Percentiles rank a stretch among this genome's conserved stretches.
Conservation (phyloP, 352 stramenopile species). For the Aphanomyces astaci region DNA sequence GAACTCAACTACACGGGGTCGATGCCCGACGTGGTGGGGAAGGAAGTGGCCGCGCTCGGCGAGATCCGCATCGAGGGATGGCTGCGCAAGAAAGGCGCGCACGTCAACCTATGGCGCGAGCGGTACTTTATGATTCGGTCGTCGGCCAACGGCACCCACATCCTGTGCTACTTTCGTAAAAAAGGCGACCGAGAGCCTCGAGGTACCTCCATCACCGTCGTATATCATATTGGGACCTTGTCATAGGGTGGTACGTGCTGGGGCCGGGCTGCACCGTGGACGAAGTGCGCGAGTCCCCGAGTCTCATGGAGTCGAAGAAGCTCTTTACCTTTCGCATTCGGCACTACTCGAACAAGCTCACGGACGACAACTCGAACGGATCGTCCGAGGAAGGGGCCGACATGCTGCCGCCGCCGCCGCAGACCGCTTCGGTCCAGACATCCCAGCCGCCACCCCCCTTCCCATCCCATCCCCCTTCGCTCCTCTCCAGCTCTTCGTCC, state of each 20-base stretch:
- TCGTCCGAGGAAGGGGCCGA: background rate
- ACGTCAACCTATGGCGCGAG: slow-evolving; percentile 80
- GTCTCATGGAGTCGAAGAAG: slow-evolving; percentile 82
- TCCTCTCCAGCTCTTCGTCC: background rate
- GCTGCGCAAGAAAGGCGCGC: slow-evolving; percentile 78
- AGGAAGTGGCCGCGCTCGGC: slow-evolving; percentile 26
- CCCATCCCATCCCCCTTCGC: background rate
- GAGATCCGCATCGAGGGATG: slow-evolving; percentile 83
- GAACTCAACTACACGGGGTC: slow-evolving; percentile 29
- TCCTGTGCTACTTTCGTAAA: slow-evolving; percentile 75
- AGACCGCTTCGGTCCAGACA: background rate
- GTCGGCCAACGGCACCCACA: slow-evolving; percentile 65
- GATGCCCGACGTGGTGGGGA: slow-evolving; percentile 7
- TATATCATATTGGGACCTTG: background rate
- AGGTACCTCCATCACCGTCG: slow-evolving; percentile 10
- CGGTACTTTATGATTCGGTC: slow-evolving; percentile 86
- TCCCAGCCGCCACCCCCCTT: background rate
- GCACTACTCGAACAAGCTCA: slow-evolving; percentile 44
- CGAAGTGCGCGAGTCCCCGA: slow-evolving; percentile 74
- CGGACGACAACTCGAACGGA: slow-evolving; percentile 47
- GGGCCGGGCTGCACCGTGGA: slow-evolving; percentile 73
- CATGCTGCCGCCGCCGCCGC: background rate
- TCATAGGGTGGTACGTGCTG: slow-evolving; percentile 56
- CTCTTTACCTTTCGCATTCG: slow-evolving; percentile 79
- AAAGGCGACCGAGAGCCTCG: slow-evolving; percentile 78